Percentiles rank a stretch among this genome's conserved stretches.
These are phyloP conservation scores for Umbelopsis ramanniana DNA, from an alignment of 192 early-diverging fungal genomes.

Conservation along the genomic window DNA sequence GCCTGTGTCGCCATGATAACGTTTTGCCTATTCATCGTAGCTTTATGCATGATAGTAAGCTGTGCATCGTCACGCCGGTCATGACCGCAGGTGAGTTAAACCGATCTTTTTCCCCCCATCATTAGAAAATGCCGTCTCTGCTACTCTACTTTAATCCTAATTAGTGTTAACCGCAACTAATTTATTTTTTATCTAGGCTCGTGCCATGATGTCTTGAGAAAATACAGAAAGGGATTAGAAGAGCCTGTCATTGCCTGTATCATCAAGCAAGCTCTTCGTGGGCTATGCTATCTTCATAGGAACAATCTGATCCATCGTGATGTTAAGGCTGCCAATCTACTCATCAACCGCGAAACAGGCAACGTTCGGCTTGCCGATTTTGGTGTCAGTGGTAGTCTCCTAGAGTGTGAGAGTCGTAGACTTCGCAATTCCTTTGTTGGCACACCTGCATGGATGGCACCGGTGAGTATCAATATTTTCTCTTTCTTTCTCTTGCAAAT, in stretches of 20 bases:
- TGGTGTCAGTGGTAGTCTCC: conserved; percentile 34
- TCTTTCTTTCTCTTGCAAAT: conserved; percentile 4
- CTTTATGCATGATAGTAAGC: conserved; percentile 31
- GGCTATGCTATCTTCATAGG: conserved; percentile 68
- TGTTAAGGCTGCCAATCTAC: conserved; percentile 71
- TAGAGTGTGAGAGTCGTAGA: conserved; percentile 18
- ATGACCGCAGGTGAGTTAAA: conserved; percentile 39
- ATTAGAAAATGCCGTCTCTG: too few species aligned
- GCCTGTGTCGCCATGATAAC: conserved; percentile 32
- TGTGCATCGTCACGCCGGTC: conserved; percentile 39
- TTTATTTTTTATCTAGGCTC: conserved; percentile 26
- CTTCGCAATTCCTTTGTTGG: conserved; percentile 66
- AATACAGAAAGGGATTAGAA: conserved; percentile 24
- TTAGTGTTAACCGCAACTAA: background rate
- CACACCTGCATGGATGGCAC: conserved; percentile 65
- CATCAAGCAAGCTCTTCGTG: conserved; percentile 49
- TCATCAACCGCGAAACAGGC: conserved; percentile 63
- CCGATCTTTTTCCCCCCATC: too few species aligned
- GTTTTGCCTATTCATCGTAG: conserved; percentile 34
- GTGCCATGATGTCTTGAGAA: conserved; percentile 31
- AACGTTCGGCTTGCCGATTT: conserved; percentile 69
- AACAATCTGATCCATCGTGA: conserved; percentile 71
- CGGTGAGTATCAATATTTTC: conserved; percentile 37
- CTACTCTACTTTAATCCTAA: too few species aligned
- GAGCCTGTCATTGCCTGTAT: conserved; percentile 38